These are phyloP conservation scores for Hansenula sp. DNA, from an alignment of 1,139 yeast species.

Conservation along the genomic window DNA sequence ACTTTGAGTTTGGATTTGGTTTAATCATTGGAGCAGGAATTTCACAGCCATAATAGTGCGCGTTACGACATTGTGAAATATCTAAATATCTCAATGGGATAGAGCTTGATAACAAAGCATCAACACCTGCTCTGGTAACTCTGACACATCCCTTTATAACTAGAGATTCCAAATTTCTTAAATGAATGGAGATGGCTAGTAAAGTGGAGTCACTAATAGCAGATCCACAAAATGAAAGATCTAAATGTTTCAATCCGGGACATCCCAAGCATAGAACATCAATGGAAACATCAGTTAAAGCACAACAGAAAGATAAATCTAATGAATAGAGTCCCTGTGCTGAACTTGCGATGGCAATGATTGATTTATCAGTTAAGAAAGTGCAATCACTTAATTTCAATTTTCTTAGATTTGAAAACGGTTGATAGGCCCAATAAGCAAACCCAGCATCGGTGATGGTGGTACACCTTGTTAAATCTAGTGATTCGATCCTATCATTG, in stretches of 20 bases:
- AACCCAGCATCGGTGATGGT: conserved; percentile 75
- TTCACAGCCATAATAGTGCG: conserved; percentile 52
- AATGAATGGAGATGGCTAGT: conserved; percentile 55
- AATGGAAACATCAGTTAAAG: conserved; percentile 63
- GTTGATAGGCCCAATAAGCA: conserved; percentile 54
- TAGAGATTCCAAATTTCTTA: conserved; percentile 43
- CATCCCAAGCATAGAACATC: conserved; percentile 67
- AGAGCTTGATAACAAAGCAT: conserved; percentile 56
- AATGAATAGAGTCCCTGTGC: conserved; percentile 54
- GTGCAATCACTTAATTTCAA: conserved; percentile 69
- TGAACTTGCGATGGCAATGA: conserved; percentile 57
- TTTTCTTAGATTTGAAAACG: conserved; percentile 48
- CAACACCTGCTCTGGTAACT: conserved; percentile 73
- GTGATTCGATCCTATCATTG: conserved; percentile 45
- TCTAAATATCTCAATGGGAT: conserved; percentile 51
- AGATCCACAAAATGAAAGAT: conserved; percentile 72
- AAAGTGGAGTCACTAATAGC: conserved; percentile 74
- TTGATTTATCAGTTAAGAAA: conserved; percentile 62
- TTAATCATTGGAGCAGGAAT: conserved; percentile 52
- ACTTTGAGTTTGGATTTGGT: conserved; percentile 46
- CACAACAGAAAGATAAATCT: conserved; percentile 72
- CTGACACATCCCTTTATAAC: conserved; percentile 66
- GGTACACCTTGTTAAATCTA: conserved; percentile 72
- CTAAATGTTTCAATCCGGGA: conserved; percentile 47
- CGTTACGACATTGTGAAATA: conserved; percentile 67